These are phyloP conservation scores for Endocladia muricata DNA, from an alignment of 31 red algal genomes.

Conservation along the genomic window DNA sequence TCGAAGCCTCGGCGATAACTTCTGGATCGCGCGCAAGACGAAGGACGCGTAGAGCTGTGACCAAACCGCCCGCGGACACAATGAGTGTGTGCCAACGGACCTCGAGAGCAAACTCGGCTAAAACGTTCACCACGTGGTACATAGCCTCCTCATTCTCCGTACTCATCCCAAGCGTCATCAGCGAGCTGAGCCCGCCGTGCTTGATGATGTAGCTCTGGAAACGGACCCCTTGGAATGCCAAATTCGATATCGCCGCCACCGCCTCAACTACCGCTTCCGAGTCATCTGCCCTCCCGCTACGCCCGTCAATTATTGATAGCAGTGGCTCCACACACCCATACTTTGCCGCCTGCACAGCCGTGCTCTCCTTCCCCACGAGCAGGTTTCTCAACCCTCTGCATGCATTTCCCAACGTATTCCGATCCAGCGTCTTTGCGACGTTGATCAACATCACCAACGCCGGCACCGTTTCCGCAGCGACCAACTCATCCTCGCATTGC, in stretches of 20 bases:
- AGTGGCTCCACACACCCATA: conserved; percentile 67
- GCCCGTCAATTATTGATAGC: conserved; percentile 50
- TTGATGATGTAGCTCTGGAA: conserved; percentile 75
- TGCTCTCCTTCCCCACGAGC: conserved; percentile 41
- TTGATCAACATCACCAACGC: conserved; percentile 41
- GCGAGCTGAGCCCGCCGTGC: conserved; percentile 35
- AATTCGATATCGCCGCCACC: conserved; percentile 51
- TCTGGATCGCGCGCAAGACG: conserved; percentile 43
- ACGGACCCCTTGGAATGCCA: conserved; percentile 35
- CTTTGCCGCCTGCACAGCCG: conserved; percentile 60
- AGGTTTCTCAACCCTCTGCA: conserved; percentile 61
- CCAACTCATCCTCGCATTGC: conserved; percentile 42
- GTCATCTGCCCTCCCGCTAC: conserved; percentile 20
- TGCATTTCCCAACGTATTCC: conserved; percentile 28
- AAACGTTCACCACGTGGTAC: conserved; percentile 66
- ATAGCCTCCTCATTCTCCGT: conserved; percentile 61
- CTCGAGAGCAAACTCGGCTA: conserved; percentile 64
- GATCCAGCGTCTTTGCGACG: conserved; percentile 36
- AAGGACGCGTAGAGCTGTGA: conserved; percentile 53
- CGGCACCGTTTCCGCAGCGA: conserved; percentile 42
- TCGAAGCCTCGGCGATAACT: conserved; percentile 56
- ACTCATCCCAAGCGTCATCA: conserved; percentile 46
- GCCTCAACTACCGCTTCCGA: conserved; percentile 54
- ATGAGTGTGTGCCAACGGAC: conserved; percentile 59
- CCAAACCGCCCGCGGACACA: conserved; percentile 32